A percentile compares a stretch with the other conserved stretches of the same genome.
Conservation (phyloP, 768 basidiomycete species). For the Suillus lakei region DNA sequence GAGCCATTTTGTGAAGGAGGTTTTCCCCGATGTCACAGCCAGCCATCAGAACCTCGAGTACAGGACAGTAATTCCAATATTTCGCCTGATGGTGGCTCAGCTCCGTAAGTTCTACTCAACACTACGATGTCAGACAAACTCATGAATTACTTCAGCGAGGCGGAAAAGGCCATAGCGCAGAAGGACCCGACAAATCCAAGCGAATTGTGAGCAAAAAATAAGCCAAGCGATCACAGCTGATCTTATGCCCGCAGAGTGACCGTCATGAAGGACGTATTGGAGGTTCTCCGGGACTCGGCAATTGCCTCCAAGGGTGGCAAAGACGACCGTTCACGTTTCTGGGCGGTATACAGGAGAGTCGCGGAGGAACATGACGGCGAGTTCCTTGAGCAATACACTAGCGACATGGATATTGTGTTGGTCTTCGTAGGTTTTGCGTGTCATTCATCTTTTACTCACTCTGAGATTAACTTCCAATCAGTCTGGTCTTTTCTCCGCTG, state of each 20-base stretch:
- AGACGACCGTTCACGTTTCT: conserved; percentile 12
- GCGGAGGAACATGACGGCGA: conserved; percentile 22
- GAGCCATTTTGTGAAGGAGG: no score
- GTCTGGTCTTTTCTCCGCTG: conserved; percentile 20
- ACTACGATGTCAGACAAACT: background rate
- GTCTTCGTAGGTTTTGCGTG: conserved; percentile 21
- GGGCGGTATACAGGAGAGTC: conserved; percentile 14
- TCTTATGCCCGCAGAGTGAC: background rate
- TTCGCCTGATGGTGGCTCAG: background rate
- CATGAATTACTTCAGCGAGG: background rate
- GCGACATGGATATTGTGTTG: conserved; percentile 24
- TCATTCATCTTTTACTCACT: background rate
- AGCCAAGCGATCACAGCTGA: background rate
- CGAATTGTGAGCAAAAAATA: background rate
- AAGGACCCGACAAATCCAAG: background rate
- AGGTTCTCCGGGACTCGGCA: background rate
- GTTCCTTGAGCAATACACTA: conserved; percentile 18
- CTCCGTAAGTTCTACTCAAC: background rate
- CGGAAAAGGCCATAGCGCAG: background rate
- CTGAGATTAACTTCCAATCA: background rate
- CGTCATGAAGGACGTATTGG: background rate
- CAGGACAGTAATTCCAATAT: rapidly evolving
- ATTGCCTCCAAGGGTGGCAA: background rate
- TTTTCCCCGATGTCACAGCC: no score
- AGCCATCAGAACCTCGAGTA: background rate